A percentile compares a stretch with the other conserved stretches of the same genome.
These are phyloP conservation scores for Sporothrix schenckii DNA, from an alignment of 2,329 filamentous ascomycete species.

Conservation along the genomic window DNA sequence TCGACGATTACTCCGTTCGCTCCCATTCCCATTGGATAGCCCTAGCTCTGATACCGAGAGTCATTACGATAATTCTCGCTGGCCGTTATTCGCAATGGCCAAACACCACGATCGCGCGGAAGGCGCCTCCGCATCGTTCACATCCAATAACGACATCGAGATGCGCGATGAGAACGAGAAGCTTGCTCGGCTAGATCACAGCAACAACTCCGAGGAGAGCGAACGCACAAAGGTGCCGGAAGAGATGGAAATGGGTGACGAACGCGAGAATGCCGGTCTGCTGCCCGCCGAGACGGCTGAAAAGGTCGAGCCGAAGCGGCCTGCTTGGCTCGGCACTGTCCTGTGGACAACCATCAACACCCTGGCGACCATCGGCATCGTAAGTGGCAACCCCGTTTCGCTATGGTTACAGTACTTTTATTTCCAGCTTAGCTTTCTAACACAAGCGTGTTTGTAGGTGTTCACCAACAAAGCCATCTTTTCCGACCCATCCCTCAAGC, in stretches of 20 bases:
- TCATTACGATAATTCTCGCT: too few species aligned
- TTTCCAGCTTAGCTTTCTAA: constrained; percentile 3
- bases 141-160: constrained; percentile 42
- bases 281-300: constrained; percentile 43
- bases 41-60: not conserved
- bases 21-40: not conserved
- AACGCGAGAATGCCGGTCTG: constrained; percentile 49
- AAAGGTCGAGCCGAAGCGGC: constrained; percentile 43
- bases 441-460: constrained; percentile 49
- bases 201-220: constrained; percentile 40
- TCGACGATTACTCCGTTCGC: not conserved
- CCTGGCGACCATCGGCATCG: constrained; percentile 64
- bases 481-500: constrained; percentile 62
- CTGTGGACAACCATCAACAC: constrained; percentile 66
- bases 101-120: constrained; percentile 38
- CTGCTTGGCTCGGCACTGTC: constrained; percentile 46
- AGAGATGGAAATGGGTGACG: constrained; percentile 47
- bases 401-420: too few species aligned
- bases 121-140: constrained; percentile 42
- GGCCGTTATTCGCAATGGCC: constrained; percentile 36
- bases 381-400: constrained; percentile 43
- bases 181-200: constrained; percentile 39
- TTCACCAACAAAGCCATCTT: constrained; percentile 74
- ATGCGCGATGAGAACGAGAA: constrained; percentile 42
- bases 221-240: constrained; percentile 41